Percentiles rank a stretch among this genome's conserved stretches.
Conservation (phyloP, 1,284 basidiomycete species). For the Ceratobasidium papillatum region DNA sequence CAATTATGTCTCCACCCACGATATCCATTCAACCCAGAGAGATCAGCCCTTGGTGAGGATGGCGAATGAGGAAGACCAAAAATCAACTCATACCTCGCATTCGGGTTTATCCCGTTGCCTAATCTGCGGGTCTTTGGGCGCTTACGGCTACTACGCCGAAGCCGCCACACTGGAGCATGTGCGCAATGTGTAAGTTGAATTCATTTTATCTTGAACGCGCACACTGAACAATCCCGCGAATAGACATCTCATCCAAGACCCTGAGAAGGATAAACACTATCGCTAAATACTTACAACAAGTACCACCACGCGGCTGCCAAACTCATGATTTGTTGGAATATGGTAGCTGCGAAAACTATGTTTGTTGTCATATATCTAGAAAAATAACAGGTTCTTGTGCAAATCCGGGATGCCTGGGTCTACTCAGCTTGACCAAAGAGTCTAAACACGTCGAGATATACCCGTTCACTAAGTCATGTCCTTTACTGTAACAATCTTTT, state of each 20-base stretch:
- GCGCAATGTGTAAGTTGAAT: background rate
- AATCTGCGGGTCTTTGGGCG: background rate
- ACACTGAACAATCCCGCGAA: background rate
- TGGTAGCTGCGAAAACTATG: too few species aligned
- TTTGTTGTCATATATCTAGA: too few species aligned
- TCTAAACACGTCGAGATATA: too few species aligned
- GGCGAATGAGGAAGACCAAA: background rate
- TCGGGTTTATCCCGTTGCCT: background rate
- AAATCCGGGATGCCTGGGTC: too few species aligned
- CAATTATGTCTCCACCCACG: constrained; percentile 4
- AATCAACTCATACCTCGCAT: too few species aligned
- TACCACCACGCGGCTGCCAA: too few species aligned
- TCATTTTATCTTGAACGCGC: background rate
- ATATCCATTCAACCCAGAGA: background rate
- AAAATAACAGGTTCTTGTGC: too few species aligned
- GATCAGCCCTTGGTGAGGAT: background rate
- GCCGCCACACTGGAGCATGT: background rate
- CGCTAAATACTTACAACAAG: background rate
- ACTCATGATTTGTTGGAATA: too few species aligned
- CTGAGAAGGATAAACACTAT: background rate
- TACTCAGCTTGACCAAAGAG: too few species aligned
- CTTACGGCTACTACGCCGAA: background rate
- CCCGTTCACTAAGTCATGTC: too few species aligned
- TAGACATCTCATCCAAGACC: background rate
- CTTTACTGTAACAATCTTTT: too few species aligned